Conservation (phyloP, 352 stramenopile species). For the Globisporangium camurandrum region DNA sequence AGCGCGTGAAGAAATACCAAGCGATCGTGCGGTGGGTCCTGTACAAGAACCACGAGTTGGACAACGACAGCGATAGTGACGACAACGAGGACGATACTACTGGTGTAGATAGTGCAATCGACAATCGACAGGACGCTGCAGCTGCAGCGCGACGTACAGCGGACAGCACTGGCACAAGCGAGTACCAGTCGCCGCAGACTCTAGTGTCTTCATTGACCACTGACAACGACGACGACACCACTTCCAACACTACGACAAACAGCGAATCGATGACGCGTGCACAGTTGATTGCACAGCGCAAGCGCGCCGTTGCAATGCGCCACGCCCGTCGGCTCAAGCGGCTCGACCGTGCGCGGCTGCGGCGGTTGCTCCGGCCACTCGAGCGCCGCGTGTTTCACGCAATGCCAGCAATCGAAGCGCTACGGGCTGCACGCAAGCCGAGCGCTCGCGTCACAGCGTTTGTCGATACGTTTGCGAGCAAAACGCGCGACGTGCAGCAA, state of each 20-base stretch:
- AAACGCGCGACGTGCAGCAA: slow-evolving; percentile 33
- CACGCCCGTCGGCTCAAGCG: slow-evolving; percentile 17
- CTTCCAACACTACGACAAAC: slow-evolving; percentile 7
- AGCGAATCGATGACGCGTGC: slow-evolving; percentile 1
- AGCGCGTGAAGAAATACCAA: slow-evolving; percentile 54
- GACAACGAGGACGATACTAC: neutral
- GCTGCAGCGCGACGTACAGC: too few species aligned
- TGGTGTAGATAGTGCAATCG: neutral
- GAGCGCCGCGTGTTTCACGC: slow-evolving; percentile 22
- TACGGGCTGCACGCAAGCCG: slow-evolving; percentile 34
- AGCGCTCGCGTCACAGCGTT: slow-evolving; percentile 44
- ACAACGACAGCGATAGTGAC: neutral
- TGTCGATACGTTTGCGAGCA: slow-evolving; percentile 38
- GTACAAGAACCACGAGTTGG: slow-evolving; percentile 25
- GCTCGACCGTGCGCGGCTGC: slow-evolving; percentile 18
- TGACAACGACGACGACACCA: neutral
- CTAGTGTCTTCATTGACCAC: slow-evolving; percentile 5
- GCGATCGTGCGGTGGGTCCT: slow-evolving; percentile 39
- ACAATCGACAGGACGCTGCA: neutral
- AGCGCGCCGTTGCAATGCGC: slow-evolving; percentile 3
- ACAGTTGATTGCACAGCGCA: slow-evolving; percentile 17
- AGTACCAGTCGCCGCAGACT: too few species aligned
- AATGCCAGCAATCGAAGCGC: slow-evolving; percentile 29
- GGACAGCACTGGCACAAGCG: neutral
- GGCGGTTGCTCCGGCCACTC: slow-evolving; percentile 15